Evolutionary conservation across 805 yeast genomes (phyloP), one percentile per base, ranked within the genome.

Genomic region (Yamadazyma ubonensis): DNA sequence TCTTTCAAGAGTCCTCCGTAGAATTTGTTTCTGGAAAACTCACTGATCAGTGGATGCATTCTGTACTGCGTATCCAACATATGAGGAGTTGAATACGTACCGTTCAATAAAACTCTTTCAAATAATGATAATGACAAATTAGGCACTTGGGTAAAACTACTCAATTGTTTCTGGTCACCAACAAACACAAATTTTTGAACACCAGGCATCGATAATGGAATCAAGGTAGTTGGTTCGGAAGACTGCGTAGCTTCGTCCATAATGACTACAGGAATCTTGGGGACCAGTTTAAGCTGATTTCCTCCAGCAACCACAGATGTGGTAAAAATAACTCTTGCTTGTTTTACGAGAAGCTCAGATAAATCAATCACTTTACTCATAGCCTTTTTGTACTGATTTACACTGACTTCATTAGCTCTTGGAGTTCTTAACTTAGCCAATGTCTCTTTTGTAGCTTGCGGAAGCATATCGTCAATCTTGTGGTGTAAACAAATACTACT

Each of bases 181-280:
- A 79, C 89, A 53, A 83, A 78, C 2, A 82, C 77, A 56, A 83
- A 78, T 50, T 76, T 80, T 38, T 75, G 75, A 36, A 82, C 79
- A 11, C 84, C 85, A 3, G 79, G 75, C 69, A 82, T 74, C 5
- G 86, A 79, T 44, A 83, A 61, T 8, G 90, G 89, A 41, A 83
- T 83, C 46, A 83, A 65, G 0, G 87, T 78, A 1, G 79, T 68
- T 5, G 88, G 84, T 48, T 83, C 91, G 0, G 87, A 78, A 0
- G 89, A 80, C 50, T 83, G 89, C 0, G 89, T 83, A 3, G 86
- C 76, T 61, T 83, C 90, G 63, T 83, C 90, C 84, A 83, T 79
- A 22, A 83, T 81, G 5, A 83, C 84, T 2, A 80, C 80, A 1
- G 87, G 87, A 46, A 75, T 57, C 47, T 70, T 73, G 27, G 69